Evolutionary conservation across 768 basidiomycete species (phyloP).

Genomic region (Amanita jacksonii): DNA sequence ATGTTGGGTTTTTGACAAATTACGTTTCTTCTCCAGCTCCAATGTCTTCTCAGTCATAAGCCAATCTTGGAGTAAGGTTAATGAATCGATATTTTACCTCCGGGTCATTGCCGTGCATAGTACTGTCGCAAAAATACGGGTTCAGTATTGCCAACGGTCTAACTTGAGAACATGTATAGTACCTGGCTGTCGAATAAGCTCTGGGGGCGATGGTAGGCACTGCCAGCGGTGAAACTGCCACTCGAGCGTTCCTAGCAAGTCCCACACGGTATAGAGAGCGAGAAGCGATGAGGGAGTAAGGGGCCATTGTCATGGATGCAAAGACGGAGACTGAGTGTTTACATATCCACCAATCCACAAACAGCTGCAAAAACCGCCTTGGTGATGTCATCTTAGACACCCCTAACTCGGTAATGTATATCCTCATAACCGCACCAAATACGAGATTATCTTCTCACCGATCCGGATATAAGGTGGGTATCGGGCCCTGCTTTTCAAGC

Average conservation of each 20-base stretch:
- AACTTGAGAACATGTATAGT: no score
- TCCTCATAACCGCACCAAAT: no score
- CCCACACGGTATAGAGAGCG: background rate
- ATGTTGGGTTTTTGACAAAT: constrained; percentile 33
- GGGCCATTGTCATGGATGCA: background rate
- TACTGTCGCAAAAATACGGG: background rate
- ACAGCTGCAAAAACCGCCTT: background rate
- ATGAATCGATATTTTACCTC: background rate
- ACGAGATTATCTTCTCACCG: no score
- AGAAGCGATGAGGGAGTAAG: background rate
- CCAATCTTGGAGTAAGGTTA: background rate
- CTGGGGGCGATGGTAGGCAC: background rate
- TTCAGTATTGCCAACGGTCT: no score
- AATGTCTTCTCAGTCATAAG: constrained; percentile 26
- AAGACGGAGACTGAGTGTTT: background rate
- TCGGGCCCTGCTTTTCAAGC: no score
- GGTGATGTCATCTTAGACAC: no score
- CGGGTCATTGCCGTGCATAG: constrained; percentile 5
- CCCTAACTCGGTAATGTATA: no score
- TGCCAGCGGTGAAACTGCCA: background rate
- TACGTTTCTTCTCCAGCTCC: constrained; percentile 44
- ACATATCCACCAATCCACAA: background rate
- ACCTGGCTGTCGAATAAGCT: background rate
- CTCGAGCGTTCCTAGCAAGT: background rate
- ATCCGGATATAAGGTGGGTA: no score